These are phyloP conservation scores for Beauveria pseudobassiana DNA, from an alignment of 2,329 filamentous ascomycete genomes.

Conservation along the genomic window DNA sequence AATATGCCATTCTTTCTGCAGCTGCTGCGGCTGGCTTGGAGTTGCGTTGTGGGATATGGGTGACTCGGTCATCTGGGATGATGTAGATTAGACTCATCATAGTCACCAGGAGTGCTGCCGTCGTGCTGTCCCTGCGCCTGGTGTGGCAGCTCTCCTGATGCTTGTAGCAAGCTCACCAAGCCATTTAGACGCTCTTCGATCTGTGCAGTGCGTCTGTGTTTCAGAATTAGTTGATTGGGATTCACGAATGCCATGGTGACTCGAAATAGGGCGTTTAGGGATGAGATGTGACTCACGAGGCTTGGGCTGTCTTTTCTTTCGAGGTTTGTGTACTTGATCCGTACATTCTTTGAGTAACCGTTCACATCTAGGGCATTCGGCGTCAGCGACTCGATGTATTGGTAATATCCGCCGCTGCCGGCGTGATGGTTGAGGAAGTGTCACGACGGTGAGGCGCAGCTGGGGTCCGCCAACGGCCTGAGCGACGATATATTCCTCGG, in stretches of 20 bases:
- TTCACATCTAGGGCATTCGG: constrained; percentile 31
- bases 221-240: not conserved
- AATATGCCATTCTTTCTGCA: constrained; percentile 23
- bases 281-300: constrained; percentile 34
- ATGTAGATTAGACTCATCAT: constrained; percentile 1
- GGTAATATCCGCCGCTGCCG: not conserved
- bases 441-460: not conserved
- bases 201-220: constrained; percentile 37
- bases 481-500: not conserved
- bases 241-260: constrained; percentile 7
- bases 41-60: not conserved
- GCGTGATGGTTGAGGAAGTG: not conserved
- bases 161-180: constrained; percentile 39
- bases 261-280: not conserved
- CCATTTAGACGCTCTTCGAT: constrained; percentile 43
- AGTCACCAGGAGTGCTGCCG: constrained; percentile 5
- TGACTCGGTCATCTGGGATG: constrained; percentile 8
- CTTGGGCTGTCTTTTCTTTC: constrained; percentile 44
- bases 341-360: constrained; percentile 40
- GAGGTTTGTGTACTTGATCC: constrained; percentile 38
- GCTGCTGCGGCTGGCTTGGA: constrained; percentile 1
- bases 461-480: not conserved
- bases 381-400: not conserved
- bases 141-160: constrained; percentile 29
- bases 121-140: constrained; percentile 1